Conservation (phyloP, 768 basidiomycete species). For the Russula earlei region DNA sequence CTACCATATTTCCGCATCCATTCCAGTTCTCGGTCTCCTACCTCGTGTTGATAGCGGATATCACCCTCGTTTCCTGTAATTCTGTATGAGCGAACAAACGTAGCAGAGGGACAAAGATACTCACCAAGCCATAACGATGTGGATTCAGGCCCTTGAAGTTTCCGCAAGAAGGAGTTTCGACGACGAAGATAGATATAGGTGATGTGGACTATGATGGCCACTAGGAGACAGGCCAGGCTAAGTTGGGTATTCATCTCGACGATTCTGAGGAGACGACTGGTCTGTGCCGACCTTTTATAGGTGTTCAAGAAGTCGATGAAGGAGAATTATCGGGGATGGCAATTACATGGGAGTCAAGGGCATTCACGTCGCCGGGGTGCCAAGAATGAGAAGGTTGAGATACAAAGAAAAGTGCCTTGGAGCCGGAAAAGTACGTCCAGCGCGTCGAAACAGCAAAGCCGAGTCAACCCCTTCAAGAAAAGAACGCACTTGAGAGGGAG, state of each 20-base stretch:
- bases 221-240: not conserved
- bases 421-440: no score
- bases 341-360: slow-evolving; percentile 1
- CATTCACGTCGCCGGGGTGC: not conserved
- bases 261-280: not conserved
- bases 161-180: slow-evolving; percentile 10
- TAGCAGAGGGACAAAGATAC: not conserved
- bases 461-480: not conserved
- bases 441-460: not conserved
- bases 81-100: not conserved
- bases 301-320: not conserved
- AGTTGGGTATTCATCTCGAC: slow-evolving; percentile 5
- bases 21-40: slow-evolving; percentile 23
- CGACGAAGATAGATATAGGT: slow-evolving; percentile 5
- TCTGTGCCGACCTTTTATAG: not conserved
- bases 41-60: slow-evolving; percentile 21
- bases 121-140: slow-evolving; percentile 9
- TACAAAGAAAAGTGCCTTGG: not conserved
- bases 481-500: not conserved
- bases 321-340: slow-evolving; percentile 2
- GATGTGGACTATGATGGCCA: not conserved
- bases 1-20: slow-evolving; percentile 25
- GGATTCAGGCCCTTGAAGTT: slow-evolving; percentile 9
- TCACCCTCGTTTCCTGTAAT: slow-evolving; percentile 23
- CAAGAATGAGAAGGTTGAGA: not conserved